A percentile compares a stretch with the other conserved stretches of the same genome.
These are phyloP conservation scores for Heterobasidion occidentale DNA, from an alignment of 1,284 basidiomycete genomes.

Conservation along the genomic window DNA sequence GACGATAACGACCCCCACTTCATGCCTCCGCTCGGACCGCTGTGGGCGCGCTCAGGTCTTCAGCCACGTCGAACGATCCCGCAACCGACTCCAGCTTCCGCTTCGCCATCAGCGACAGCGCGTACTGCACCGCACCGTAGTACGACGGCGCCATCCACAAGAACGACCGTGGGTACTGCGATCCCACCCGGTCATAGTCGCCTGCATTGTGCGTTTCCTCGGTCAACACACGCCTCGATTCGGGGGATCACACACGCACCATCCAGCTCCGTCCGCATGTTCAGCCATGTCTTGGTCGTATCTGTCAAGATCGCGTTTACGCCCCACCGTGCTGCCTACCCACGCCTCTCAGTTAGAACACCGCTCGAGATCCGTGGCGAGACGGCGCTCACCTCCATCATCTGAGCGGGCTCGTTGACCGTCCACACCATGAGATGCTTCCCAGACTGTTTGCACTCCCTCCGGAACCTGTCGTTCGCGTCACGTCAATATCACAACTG, in stretches of 20 bases:
- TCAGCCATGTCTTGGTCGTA: constrained; percentile 70
- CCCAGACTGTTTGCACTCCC: constrained; percentile 70
- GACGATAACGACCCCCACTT: not conserved
- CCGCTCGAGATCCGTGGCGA: not conserved
- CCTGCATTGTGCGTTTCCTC: constrained; percentile 25
- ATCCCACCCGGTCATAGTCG: constrained; percentile 59
- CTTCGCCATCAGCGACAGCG: not conserved
- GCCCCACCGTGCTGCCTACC: constrained; percentile 82
- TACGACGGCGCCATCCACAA: constrained; percentile 65
- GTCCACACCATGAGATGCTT: constrained; percentile 97
- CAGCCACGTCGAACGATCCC: constrained; percentile 16
- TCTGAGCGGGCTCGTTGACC: constrained; percentile 85
- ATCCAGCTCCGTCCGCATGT: constrained; percentile 58
- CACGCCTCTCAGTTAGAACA: not conserved
- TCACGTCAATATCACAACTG: not conserved
- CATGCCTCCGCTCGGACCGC: not conserved
- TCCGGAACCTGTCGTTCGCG: constrained; percentile 50
- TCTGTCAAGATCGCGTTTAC: constrained; percentile 90
- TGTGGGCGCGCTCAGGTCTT: constrained; percentile 3
- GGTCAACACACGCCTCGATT: constrained; percentile 3
- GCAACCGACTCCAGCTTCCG: constrained; percentile 15
- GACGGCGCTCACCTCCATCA: constrained; percentile 73
- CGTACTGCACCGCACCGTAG: constrained; percentile 41
- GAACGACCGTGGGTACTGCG: constrained; percentile 60
- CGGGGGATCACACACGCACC: constrained; percentile 31